Evolutionary conservation across 129 eudicot genomes (phyloP).

Genomic region (Chrysanthemum lavandulifolium): DNA sequence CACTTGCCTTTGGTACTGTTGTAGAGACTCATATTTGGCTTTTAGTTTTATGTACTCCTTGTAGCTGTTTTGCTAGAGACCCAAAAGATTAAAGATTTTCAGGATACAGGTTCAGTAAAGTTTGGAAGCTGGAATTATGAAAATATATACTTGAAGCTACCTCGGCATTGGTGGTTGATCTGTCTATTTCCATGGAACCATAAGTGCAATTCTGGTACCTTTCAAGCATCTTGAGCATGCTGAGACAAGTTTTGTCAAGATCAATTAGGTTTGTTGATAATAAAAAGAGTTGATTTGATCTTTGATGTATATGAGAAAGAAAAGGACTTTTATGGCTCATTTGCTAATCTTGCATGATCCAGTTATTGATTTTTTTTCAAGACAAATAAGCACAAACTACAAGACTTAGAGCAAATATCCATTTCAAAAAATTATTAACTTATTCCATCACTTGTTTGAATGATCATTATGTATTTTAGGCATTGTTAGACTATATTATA

Average conservation of each 20-base stretch:
- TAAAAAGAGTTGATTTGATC: background rate
- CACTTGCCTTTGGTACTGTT: conserved; percentile 81
- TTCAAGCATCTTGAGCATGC: conserved; percentile 93
- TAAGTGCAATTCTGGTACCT: conserved; percentile 88
- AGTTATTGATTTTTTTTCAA: background rate
- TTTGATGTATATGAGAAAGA: background rate
- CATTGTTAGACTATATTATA: no score
- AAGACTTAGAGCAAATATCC: background rate
- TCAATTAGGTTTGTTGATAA: conserved; percentile 12
- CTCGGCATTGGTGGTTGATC: conserved; percentile 62
- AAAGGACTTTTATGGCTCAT: background rate
- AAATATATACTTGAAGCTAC: conserved; percentile 32
- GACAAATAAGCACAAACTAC: background rate
- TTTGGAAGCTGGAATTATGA: background rate
- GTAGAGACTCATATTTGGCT: conserved; percentile 74
- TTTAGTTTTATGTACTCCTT: conserved; percentile 75
- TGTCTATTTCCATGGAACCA: conserved; percentile 63
- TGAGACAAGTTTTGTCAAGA: conserved; percentile 29
- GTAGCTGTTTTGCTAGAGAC: conserved; percentile 68
- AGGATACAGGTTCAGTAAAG: background rate
- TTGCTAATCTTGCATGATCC: conserved; percentile 7
- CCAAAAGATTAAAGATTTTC: background rate
- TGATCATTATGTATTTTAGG: no score
- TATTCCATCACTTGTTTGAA: no score
- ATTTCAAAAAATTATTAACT: conserved; percentile 5